phyloP scores from a whole-genome alignment of 2,329 filamentous ascomycete genomes.

The Apiospora saccharicola region DNA sequence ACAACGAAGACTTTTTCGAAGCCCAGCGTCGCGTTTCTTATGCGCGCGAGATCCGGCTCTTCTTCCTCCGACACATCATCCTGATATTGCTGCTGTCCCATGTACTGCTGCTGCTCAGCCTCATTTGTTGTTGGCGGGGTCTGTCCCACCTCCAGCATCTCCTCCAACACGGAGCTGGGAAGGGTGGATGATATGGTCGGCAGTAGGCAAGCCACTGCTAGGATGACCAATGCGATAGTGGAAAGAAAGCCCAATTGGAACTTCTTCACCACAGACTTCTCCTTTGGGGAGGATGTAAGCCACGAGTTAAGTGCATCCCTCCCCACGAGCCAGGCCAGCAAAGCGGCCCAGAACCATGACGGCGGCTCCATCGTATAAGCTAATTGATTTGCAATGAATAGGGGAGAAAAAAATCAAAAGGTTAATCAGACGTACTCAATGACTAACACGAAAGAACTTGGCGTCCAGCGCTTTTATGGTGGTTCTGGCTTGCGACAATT shows the following conservation, averaged over 20 bases:
- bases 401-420: neutral
- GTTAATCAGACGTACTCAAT: neutral
- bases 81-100: neutral
- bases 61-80: no score
- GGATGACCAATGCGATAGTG: neutral
- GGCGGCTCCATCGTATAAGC: neutral
- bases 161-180: no score
- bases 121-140: neutral
- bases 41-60: conserved; percentile 32
- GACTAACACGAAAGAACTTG: neutral
- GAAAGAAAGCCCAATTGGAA: neutral
- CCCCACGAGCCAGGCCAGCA: neutral
- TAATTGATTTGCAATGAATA: neutral
- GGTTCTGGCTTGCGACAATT: neutral
- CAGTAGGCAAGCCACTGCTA: neutral
- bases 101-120: neutral
- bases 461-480: neutral
- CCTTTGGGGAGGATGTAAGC: neutral
- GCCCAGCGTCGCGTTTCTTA: conserved; percentile 38
- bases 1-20: conserved; percentile 49
- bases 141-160: neutral
- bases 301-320: neutral
- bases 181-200: neutral
- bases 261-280: neutral
- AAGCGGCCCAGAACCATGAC: neutral